Percentiles rank a stretch among this genome's conserved stretches.
phyloP scores from a whole-genome alignment of 257 asterid genomes.

The Solanum corneliomulleri region DNA sequence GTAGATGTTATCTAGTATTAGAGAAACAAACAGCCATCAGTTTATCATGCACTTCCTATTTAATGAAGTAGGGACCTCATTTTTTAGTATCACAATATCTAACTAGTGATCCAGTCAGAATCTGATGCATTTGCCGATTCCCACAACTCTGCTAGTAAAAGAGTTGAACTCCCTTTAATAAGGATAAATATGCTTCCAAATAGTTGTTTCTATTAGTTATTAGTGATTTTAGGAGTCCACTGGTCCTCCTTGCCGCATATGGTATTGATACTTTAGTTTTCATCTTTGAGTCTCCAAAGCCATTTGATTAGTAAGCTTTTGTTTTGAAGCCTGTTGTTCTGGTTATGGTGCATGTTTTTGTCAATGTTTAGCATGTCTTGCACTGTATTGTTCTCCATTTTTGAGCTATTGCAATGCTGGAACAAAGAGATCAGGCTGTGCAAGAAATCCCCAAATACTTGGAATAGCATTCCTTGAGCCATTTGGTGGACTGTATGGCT shows the following conservation, averaged over 20 bases:
- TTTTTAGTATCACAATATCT: not conserved
- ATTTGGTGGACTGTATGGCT: not conserved
- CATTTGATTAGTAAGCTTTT: not conserved
- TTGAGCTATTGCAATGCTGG: not conserved
- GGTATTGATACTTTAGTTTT: not conserved
- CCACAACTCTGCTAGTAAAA: not conserved
- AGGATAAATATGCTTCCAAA: not conserved
- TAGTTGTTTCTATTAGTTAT: not conserved
- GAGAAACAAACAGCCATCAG: not conserved
- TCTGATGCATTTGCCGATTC: not conserved
- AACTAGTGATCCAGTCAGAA: not conserved
- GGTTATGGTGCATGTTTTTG: not conserved
- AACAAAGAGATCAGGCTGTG: not conserved
- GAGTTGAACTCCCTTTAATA: not conserved
- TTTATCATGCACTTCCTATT: not conserved
- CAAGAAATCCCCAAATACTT: not conserved
- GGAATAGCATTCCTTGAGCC: not conserved
- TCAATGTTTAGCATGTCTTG: not conserved
- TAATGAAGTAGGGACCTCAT: not conserved
- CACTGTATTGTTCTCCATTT: not conserved
- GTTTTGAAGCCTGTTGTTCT: not conserved
- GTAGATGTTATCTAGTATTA: not conserved
- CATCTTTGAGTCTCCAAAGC: not conserved
- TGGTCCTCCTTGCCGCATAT: not conserved
- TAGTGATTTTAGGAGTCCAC: not conserved